Percentiles rank a stretch among this genome's conserved stretches.
Evolutionary conservation across 2,329 filamentous ascomycete species (phyloP).

Genomic region (Cladobotryum mycophilum): DNA sequence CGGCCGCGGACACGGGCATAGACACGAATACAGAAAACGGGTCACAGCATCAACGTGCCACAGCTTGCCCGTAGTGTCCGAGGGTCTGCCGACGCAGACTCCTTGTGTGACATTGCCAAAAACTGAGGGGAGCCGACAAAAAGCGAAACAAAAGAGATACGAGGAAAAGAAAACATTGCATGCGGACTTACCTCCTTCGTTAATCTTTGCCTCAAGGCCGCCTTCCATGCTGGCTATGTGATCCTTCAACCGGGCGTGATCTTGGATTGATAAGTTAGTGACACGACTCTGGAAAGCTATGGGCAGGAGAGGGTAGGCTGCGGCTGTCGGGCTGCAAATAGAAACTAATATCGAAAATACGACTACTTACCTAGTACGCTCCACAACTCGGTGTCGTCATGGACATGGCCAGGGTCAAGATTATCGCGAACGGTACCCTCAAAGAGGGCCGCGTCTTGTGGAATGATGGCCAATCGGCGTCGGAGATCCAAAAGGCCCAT

Average conservation of each 20-base stretch:
- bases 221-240: slow-evolving; percentile 82
- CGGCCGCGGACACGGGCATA: not conserved
- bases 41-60: not conserved
- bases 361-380: slow-evolving; percentile 72
- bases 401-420: slow-evolving; percentile 86
- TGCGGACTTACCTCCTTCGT: slow-evolving; percentile 79
- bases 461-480: slow-evolving; percentile 88
- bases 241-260: slow-evolving; percentile 89
- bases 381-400: slow-evolving; percentile 97
- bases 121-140: not conserved
- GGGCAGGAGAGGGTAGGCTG: not conserved
- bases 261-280: slow-evolving; percentile 36
- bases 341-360: not conserved
- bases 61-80: not conserved
- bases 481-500: slow-evolving; percentile 88
- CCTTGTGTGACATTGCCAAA: slow-evolving; percentile 12
- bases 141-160: not conserved
- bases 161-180: not conserved
- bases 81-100: not conserved
- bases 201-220: slow-evolving; percentile 79
- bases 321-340: not conserved
- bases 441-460: slow-evolving; percentile 94
- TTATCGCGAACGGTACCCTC: slow-evolving; percentile 92
- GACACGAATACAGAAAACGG: not conserved
- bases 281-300: not conserved